A percentile compares a stretch with the other conserved stretches of the same genome.
Evolutionary conservation across 257 asterid genomes (phyloP).

Genomic region (Henckelia pumila): DNA sequence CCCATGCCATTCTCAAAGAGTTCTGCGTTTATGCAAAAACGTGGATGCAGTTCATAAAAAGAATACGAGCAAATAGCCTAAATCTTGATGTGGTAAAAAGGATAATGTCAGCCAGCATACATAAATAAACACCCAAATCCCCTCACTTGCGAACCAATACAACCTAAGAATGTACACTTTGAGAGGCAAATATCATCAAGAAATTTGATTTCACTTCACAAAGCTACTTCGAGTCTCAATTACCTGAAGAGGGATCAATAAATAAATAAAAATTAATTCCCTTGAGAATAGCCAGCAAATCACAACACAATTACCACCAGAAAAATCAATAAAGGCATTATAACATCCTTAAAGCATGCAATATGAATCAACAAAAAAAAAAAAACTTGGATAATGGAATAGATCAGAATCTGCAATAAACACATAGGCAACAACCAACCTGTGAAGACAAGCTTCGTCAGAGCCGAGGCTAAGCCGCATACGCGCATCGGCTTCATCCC

Average conservation of each 20-base stretch:
- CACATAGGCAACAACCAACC: constrained; percentile 38
- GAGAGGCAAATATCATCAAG: neutral
- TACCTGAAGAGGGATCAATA: no score
- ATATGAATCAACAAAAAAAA: neutral
- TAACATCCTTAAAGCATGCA: neutral
- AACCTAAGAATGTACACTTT: no score
- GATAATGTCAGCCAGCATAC: constrained; percentile 16
- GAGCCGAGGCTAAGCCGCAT: constrained; percentile 57
- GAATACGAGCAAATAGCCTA: constrained; percentile 27
- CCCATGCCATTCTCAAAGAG: constrained; percentile 40
- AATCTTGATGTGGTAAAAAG: constrained; percentile 10
- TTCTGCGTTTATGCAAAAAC: constrained; percentile 43
- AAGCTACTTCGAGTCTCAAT: neutral
- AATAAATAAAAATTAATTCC: no score
- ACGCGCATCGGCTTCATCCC: constrained; percentile 58
- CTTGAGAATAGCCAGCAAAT: neutral
- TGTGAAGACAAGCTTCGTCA: constrained; percentile 71
- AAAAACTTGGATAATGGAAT: neutral
- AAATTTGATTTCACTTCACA: neutral
- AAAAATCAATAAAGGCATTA: neutral
- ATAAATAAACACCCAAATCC: constrained; percentile 9
- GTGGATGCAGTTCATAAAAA: constrained; percentile 41
- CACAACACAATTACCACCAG: constrained; percentile 2
- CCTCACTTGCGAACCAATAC: neutral
- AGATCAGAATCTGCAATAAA: neutral